Evolutionary conservation across 140 eudicot species (phyloP).

Genomic region (Stevia rebaudiana): DNA sequence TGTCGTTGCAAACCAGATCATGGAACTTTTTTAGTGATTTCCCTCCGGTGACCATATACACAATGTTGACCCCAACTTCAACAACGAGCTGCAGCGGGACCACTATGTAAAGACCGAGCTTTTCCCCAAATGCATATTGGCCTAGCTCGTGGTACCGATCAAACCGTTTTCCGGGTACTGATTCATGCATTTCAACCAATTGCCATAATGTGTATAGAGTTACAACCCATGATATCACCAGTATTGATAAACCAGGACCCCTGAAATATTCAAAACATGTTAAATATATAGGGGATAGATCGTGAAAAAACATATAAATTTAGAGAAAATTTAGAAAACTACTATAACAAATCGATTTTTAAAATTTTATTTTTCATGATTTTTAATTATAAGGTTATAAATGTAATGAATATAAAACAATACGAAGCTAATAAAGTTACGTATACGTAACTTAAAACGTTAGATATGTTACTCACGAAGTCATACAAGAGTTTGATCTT

Average conservation of each 20-base stretch:
- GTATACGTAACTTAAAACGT: no score
- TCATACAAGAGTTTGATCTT: no score
- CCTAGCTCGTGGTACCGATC: constrained; percentile 38
- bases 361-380: no score
- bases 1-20: constrained; percentile 33
- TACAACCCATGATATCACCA: constrained; percentile 57
- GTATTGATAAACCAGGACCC: constrained; percentile 63
- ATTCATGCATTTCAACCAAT: constrained; percentile 77
- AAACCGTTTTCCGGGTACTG: constrained; percentile 56
- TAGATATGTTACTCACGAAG: no score
- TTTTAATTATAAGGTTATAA: no score
- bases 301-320: no score
- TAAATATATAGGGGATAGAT: no score
- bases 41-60: constrained; percentile 71
- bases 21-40: constrained; percentile 33
- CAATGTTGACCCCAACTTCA: constrained; percentile 16
- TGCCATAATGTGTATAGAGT: constrained; percentile 63
- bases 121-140: constrained; percentile 56
- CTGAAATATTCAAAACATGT: constrained; percentile 28
- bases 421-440: no score
- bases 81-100: constrained; percentile 62
- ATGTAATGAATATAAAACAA: no score
- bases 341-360: no score
- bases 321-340: no score
- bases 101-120: constrained; percentile 57